These are phyloP conservation scores for Serendipita indica DNA, from an alignment of 768 basidiomycete genomes.

Conservation along the genomic window DNA sequence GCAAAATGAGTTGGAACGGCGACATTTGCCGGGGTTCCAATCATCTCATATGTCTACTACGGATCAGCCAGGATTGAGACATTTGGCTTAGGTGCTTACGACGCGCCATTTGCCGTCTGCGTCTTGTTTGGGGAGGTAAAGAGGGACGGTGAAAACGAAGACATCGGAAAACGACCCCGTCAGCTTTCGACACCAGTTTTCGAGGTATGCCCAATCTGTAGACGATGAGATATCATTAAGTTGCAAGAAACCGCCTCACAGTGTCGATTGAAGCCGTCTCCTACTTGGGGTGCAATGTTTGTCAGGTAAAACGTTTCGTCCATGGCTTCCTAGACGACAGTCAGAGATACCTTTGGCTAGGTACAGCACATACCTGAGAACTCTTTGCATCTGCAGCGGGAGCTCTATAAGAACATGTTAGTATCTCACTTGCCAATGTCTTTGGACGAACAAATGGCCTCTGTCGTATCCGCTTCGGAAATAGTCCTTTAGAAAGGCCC, in stretches of 20 bases:
- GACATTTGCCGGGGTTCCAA: conserved; percentile 79
- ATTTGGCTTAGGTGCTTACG: conserved; percentile 34
- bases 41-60: conserved; percentile 77
- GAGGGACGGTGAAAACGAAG: conserved; percentile 91
- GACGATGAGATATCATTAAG: background rate
- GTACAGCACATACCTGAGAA: conserved; percentile 42
- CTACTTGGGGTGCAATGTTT: conserved; percentile 97
- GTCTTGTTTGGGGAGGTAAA: conserved; percentile 82
- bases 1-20: conserved; percentile 97
- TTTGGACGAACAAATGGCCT: conserved; percentile 82
- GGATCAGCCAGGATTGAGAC: background rate
- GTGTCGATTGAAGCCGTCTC: conserved; percentile 92
- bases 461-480: conserved; percentile 89
- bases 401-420: conserved; percentile 39
- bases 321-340: conserved; percentile 57
- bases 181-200: conserved; percentile 87
- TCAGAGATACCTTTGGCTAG: background rate
- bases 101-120: conserved; percentile 91
- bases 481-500: conserved; percentile 77
- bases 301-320: conserved; percentile 88
- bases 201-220: conserved; percentile 89
- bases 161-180: conserved; percentile 85
- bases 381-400: conserved; percentile 91
- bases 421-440: background rate
- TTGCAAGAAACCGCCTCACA: conserved; percentile 36